Conservation (phyloP, 495 filamentous ascomycete genomes). For the Ascobolus immersus region DNA sequence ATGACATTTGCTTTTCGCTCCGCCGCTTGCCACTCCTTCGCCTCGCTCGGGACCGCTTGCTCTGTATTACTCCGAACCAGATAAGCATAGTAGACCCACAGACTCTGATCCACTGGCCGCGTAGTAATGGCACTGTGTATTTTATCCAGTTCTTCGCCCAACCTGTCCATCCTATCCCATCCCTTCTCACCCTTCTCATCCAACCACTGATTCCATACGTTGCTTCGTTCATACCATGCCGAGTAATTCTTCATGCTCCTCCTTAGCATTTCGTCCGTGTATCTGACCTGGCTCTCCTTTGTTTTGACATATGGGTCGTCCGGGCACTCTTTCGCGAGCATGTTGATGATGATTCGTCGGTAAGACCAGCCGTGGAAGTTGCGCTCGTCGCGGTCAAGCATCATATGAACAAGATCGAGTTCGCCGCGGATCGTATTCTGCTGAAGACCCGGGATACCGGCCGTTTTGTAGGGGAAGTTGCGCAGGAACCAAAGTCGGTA, state of each 20-base stretch:
- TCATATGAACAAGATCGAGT: conserved; percentile 52
- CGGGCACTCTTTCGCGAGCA: conserved; percentile 29
- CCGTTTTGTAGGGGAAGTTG: too few species aligned
- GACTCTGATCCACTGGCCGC: conserved; percentile 70
- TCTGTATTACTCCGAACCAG: conserved; percentile 35
- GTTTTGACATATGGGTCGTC: too few species aligned
- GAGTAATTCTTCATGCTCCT: conserved; percentile 79
- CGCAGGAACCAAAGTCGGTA: conserved; percentile 72
- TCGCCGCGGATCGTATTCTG: too few species aligned
- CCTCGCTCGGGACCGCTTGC: too few species aligned
- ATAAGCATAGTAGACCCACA: conserved; percentile 91
- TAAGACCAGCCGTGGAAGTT: conserved; percentile 99
- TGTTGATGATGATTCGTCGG: conserved; percentile 42
- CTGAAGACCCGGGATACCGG: too few species aligned
- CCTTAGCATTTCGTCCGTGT: conserved; percentile 68
- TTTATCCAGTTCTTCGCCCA: conserved; percentile 54
- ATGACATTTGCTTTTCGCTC: conserved; percentile 35
- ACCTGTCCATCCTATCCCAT: conserved; percentile 33
- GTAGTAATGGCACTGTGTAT: conserved; percentile 54
- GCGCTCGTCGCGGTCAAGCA: conserved; percentile 60
- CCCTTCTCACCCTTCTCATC: conserved; percentile 38
- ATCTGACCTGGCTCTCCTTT: conserved; percentile 53
- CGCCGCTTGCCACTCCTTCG: conserved; percentile 9
- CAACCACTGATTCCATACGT: conserved; percentile 51
- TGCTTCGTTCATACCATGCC: conserved; percentile 78